phyloP scores from a whole-genome alignment of 352 stramenopile genomes.

The Phytopythium mirpurense region DNA sequence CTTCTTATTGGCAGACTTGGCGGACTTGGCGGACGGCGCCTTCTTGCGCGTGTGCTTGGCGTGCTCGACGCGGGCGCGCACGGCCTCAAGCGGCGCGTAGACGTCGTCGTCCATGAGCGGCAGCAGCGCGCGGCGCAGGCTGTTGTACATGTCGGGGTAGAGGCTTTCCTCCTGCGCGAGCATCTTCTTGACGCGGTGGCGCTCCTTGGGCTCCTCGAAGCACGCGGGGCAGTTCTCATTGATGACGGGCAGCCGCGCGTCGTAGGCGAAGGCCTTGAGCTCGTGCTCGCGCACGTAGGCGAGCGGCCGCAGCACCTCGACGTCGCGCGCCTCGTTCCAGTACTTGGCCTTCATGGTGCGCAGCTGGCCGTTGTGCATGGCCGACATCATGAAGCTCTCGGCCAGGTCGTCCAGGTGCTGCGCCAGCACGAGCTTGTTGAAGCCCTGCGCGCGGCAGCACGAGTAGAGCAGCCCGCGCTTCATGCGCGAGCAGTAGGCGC shows the following conservation, averaged over 20 bases:
- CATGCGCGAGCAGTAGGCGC: constrained; percentile 95
- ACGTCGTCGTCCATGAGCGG: constrained; percentile 80
- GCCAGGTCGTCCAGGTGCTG: constrained; percentile 98
- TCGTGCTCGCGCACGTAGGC: constrained; percentile 94
- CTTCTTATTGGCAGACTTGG: too few species aligned
- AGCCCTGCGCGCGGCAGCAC: constrained; percentile 91
- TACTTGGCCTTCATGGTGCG: constrained; percentile 99
- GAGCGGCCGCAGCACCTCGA: constrained; percentile 95
- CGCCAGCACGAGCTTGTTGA: constrained; percentile 92
- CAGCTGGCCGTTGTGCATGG: constrained; percentile 97
- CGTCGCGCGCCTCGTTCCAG: constrained; percentile 91
- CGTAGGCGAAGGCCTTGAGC: constrained; percentile 82
- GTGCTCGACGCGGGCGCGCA: constrained; percentile 45
- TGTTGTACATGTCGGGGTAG: constrained; percentile 86
- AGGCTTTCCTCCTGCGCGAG: constrained; percentile 93
- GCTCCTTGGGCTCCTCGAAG: constrained; percentile 97
- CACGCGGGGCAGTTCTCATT: constrained; percentile 99
- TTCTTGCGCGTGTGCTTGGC: constrained; percentile 42
- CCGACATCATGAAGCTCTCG: constrained; percentile 98
- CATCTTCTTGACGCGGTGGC: constrained; percentile 97
- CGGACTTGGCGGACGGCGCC: constrained; percentile 22
- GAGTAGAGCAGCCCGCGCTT: constrained; percentile 97
- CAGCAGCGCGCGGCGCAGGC: constrained; percentile 50
- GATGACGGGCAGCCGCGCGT: constrained; percentile 93
- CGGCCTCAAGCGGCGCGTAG: constrained; percentile 53